Evolutionary conservation across 2,329 filamentous ascomycete genomes (phyloP).

Genomic region (Fusarium bactridioides): DNA sequence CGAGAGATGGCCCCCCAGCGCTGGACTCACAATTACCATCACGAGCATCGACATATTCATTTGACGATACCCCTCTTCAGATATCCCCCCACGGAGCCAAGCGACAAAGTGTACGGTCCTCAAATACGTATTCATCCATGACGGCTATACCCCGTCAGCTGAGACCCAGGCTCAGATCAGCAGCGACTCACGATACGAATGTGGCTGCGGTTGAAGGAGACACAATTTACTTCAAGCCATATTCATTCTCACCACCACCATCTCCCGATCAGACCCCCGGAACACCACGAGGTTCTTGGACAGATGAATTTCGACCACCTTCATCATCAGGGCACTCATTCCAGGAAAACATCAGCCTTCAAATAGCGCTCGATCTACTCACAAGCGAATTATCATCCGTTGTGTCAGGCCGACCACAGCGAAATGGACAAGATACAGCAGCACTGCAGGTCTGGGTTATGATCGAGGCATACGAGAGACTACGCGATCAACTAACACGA

Average conservation of each 20-base stretch:
- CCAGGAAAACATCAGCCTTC: constrained; percentile 53
- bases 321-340: constrained; percentile 27
- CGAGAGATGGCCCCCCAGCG: constrained; percentile 46
- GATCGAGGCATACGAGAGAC: constrained; percentile 66
- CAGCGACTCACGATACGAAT: constrained; percentile 55
- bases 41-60: constrained; percentile 9
- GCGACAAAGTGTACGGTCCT: constrained; percentile 9
- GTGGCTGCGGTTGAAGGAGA: constrained; percentile 58
- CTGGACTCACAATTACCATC: constrained; percentile 43
- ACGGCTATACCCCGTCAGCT: constrained; percentile 36
- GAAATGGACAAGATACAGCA: constrained; percentile 47
- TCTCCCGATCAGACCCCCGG: constrained; percentile 39
- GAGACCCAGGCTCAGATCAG: constrained; percentile 40
- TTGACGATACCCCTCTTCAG: constrained; percentile 21
- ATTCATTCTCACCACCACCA: constrained; percentile 50
- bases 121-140: constrained; percentile 25
- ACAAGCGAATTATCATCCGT: constrained; percentile 58
- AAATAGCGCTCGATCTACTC: constrained; percentile 61
- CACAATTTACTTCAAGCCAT: constrained; percentile 56
- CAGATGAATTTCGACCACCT: constrained; percentile 17
- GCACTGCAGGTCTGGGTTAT: constrained; percentile 63
- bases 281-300: constrained; percentile 15
- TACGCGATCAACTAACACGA: constrained; percentile 55
- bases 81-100: constrained; percentile 20
- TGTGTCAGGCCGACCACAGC: constrained; percentile 41